A percentile compares a stretch with the other conserved stretches of the same genome.
Evolutionary conservation across 148 eudicot species (phyloP).

Genomic region (Chenopodium quinoa): DNA sequence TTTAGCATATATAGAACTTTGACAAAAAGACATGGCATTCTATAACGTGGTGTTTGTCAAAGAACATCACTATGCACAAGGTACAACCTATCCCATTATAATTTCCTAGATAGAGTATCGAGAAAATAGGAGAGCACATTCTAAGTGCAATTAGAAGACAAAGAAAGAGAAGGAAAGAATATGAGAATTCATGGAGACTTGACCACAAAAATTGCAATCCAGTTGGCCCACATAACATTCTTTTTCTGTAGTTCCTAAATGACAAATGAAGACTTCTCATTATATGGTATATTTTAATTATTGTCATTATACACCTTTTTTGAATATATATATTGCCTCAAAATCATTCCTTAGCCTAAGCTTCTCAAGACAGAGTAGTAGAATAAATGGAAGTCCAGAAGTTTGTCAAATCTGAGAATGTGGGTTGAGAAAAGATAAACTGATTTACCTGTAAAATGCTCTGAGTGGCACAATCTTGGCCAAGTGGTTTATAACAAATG

Average conservation of each 20-base stretch:
- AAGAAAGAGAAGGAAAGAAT: neutral
- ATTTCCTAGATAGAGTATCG: neutral
- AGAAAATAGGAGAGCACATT: neutral
- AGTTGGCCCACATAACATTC: neutral
- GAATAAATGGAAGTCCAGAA: neutral
- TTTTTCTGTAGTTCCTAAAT: neutral
- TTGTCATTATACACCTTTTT: neutral
- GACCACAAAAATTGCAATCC: neutral
- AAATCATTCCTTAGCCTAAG: neutral
- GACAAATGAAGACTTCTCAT: neutral
- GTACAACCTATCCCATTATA: neutral
- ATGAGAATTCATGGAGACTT: neutral
- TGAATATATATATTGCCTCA: neutral
- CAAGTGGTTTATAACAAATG: conserved; percentile 97
- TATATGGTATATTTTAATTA: neutral
- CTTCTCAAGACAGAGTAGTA: neutral
- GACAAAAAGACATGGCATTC: neutral
- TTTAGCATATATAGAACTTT: neutral
- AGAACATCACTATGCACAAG: neutral
- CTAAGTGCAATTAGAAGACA: neutral
- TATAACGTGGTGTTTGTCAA: neutral
- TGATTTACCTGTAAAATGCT: conserved; percentile 79
- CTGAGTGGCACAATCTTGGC: conserved; percentile 96
- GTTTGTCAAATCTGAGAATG: neutral
- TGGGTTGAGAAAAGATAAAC: neutral